Evolutionary conservation across 2,329 filamentous ascomycete genomes (phyloP), one percentile per base, ranked within the genome.

Genomic region (Pseudopyrenochaeta lycopersici): DNA sequence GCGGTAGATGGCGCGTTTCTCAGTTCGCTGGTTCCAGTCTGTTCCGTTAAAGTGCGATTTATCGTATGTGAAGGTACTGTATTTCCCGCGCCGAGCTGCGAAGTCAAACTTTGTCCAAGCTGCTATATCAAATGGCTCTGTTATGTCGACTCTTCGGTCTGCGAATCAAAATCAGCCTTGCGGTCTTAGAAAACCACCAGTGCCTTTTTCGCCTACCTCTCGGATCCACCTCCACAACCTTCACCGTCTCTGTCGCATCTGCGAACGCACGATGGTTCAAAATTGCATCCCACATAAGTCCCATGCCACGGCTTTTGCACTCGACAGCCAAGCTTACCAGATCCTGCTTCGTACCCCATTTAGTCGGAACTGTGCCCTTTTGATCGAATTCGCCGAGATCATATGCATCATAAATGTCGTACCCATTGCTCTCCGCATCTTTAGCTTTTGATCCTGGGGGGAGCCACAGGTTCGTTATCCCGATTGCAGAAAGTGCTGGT

Each of bases 311-410:
- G 17, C 78, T 68, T 39, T 80, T 75, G 0, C 85, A 85, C n/a
- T 72, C 72, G 11, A 75, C 63, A 1, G 77, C 73, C 41, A 90
- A 67, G 2, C 75, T 73, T 4, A 81, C 58, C 17, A 90, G 75
- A 54, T 89, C 85, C 35, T 82, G 78, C 62, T 84, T 84, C 2
- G 77, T 77, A 2, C 88, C 88, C 87, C 87, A 90, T 78, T 90
- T 90, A 1, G 88, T 90, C 1, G 76, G 73, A 4, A 75, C 73
- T 0, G 79, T 71, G 15, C 84, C 85, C 69, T 90, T 90, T 65
- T 89, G 87, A 41, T 89, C 82, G 60, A 90, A 90, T 68, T 90
- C 88, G 14, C 88, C 88, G 4, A 88, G 69, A 57, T 88, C 86
- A 60, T 85, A 88, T n/a, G 90, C 72, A 67, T 90, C 88, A 65